These are phyloP conservation scores for Spinacia oleracea DNA, from an alignment of 179 eudicot species.

Conservation along the genomic window DNA sequence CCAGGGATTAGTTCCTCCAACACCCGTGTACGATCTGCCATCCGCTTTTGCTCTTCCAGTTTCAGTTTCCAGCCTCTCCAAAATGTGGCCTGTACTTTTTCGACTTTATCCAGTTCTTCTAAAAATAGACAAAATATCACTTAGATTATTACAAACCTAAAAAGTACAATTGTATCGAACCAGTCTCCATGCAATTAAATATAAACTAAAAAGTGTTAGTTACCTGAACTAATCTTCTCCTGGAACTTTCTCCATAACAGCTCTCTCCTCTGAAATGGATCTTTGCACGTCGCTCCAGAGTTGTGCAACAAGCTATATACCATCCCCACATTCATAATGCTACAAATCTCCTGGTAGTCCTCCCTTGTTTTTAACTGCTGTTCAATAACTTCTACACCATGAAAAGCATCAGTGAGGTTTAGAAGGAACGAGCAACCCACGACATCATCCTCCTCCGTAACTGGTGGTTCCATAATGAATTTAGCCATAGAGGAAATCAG, in stretches of 20 bases:
- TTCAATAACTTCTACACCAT: constrained; percentile 93
- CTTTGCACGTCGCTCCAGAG: constrained; percentile 52
- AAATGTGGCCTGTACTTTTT: constrained; percentile 76
- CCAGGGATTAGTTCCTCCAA: constrained; percentile 95
- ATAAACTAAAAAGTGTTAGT: constrained; percentile 17
- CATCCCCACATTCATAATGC: constrained; percentile 97
- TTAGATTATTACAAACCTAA: neutral
- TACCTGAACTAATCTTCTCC: constrained; percentile 82
- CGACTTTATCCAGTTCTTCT: constrained; percentile 77
- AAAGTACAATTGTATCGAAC: neutral
- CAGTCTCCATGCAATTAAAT: neutral
- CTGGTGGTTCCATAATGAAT: constrained; percentile 86
- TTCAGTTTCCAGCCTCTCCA: constrained; percentile 98
- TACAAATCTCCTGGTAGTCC: constrained; percentile 69
- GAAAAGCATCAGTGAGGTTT: constrained; percentile 83
- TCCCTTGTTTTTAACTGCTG: constrained; percentile 74
- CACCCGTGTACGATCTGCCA: constrained; percentile 76
- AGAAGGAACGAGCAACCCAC: constrained; percentile 84
- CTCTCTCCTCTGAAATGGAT: constrained; percentile 76
- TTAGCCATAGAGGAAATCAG: constrained; percentile 78
- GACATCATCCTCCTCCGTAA: constrained; percentile 79
- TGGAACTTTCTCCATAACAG: constrained; percentile 63
- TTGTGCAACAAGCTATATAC: constrained; percentile 77
- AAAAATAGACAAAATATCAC: constrained; percentile 21
- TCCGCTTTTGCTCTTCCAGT: constrained; percentile 77